Conservation (phyloP, 2,329 filamentous ascomycete genomes). For the Venturia nashicola region DNA sequence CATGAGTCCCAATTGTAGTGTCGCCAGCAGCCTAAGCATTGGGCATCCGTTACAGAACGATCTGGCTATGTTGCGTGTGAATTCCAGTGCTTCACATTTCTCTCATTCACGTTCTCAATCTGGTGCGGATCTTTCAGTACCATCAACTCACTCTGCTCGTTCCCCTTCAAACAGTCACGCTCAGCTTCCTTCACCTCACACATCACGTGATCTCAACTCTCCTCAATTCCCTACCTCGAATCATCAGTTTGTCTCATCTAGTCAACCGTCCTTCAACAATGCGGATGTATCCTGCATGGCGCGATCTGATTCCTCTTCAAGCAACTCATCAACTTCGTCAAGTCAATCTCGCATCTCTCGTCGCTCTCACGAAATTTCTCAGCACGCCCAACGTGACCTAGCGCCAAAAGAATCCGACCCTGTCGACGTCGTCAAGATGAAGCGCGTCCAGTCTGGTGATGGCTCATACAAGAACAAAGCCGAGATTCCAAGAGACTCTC, state of each 20-base stretch:
- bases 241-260: conserved; percentile 3
- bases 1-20: conserved; percentile 8
- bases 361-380: conserved; percentile 6
- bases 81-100: conserved; percentile 5
- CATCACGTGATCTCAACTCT: conserved; percentile 1
- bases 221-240: neutral
- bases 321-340: conserved; percentile 4
- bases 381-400: neutral
- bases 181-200: neutral
- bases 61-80: conserved; percentile 5
- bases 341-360: conserved; percentile 5
- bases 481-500: conserved; percentile 1
- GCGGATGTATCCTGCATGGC: neutral
- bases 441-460: conserved; percentile 4
- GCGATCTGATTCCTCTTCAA: neutral
- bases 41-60: neutral
- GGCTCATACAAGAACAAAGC: conserved; percentile 3
- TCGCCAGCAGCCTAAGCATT: neutral
- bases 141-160: neutral
- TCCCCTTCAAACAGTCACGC: conserved; percentile 4
- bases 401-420: conserved; percentile 2
- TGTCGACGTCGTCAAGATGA: conserved; percentile 7
- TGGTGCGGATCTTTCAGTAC: neutral
- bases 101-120: conserved; percentile 5
- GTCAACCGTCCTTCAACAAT: neutral